Conservation (phyloP, 495 filamentous ascomycete genomes). For the Aspergillus heteromorphus region DNA sequence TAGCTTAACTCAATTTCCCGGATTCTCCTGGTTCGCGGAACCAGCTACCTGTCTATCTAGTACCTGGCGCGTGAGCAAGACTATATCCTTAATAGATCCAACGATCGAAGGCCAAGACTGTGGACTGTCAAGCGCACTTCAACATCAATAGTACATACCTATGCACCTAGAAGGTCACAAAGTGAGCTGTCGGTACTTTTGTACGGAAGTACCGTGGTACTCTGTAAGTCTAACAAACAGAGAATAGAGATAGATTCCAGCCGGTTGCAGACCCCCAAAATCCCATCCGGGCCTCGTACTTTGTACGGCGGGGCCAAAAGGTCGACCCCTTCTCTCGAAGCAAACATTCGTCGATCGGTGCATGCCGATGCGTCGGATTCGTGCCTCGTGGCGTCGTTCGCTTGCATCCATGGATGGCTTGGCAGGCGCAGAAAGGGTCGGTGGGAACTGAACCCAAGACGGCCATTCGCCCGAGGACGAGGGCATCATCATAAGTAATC, state of each 20-base stretch:
- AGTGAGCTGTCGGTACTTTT: no score
- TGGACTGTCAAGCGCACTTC: not conserved
- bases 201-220: no score
- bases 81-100: not conserved
- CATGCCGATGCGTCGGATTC: slow-evolving; percentile 10
- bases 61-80: not conserved
- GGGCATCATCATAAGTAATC: not conserved
- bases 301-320: not conserved
- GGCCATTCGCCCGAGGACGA: not conserved
- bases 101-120: not conserved
- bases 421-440: not conserved
- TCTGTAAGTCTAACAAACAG: no score
- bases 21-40: not conserved
- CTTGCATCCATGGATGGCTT: slow-evolving; percentile 5
- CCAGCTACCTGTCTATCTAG: not conserved
- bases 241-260: no score
- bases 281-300: not conserved
- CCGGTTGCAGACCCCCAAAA: not conserved
- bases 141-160: no score
- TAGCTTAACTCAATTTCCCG: slow-evolving; percentile 3
- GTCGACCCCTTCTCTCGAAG: not conserved
- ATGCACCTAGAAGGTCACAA: no score
- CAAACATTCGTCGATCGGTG: slow-evolving; percentile 17
- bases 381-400: slow-evolving; percentile 17
- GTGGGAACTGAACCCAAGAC: not conserved